Evolutionary conservation across 176 grass and related monocot genomes (phyloP), one percentile per base, ranked within the genome.

Genomic region (Zea luxurians): DNA sequence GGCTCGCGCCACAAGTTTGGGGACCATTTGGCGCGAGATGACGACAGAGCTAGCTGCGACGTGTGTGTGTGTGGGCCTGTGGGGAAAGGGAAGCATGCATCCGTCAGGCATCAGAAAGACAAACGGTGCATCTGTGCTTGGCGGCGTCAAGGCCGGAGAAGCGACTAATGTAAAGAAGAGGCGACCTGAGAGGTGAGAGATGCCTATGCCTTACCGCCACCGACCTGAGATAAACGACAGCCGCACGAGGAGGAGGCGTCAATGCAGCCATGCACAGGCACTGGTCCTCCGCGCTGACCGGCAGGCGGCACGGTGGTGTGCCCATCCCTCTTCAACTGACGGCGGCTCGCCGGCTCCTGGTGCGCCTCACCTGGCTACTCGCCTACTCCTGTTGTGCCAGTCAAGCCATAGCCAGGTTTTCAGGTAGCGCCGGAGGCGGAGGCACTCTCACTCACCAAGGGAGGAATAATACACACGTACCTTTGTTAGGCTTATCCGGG

Each of bases 91-190:
- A 61, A 61, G 13, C 73, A 53, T 52, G 54, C 73, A 75, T n/a
- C 13, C 54, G 10, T 48, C 41, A 62, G 34, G 57, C 73, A 75
- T n/a, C 1, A 43, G 40, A 11, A 1, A 66, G 38, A 7, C 7
- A 58, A 3, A 13, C 6, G 27, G 42, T 74, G 72, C 27, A 27
- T 27, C 27, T 1, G 27, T 76, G 6, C 55, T 61, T 47, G 73
- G 73, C 73, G 73, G 73, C 73, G 73, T 76, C 73, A 76, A 76
- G 73, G 66, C 66, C 73, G 54, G 54, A 58, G 20, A 46, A 13
- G 37, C 72, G 53, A 59, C 52, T 37, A 42, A 21, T 38, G 72
- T 15, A 53, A 68, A 10, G 65, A 18, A 20, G 41, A 17, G 11
- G 65, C 41, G 65, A 68, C 4, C 66, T 21, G 66, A 68, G 16